phyloP scores from a whole-genome alignment of 768 basidiomycete genomes.

The Tricholoma saponaceum region DNA sequence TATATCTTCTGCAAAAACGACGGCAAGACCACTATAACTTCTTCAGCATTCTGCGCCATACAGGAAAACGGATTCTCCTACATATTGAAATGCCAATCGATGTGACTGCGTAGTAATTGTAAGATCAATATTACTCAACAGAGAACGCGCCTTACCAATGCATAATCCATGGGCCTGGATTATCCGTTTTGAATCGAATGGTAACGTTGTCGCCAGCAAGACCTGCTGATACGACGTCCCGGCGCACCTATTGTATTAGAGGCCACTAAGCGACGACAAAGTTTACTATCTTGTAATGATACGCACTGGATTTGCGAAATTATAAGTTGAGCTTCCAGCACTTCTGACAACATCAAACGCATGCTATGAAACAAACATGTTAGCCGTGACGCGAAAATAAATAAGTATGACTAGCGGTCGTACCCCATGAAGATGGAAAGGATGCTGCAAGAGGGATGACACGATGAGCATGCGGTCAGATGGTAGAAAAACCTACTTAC shows the following conservation, averaged over 20 bases:
- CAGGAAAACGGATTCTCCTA: constrained; percentile 3
- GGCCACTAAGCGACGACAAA: too few relatives aligned
- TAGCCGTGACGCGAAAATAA: not conserved
- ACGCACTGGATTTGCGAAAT: constrained; percentile 44
- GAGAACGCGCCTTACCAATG: constrained; percentile 18
- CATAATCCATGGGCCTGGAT: constrained; percentile 51
- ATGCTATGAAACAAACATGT: constrained; percentile 20
- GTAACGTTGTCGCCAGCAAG: constrained; percentile 31
- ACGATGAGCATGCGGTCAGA: not conserved
- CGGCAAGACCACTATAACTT: constrained; percentile 12
- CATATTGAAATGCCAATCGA: constrained; percentile 34
- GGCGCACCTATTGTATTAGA: constrained; percentile 1
- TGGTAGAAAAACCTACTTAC: constrained; percentile 12
- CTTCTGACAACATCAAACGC: constrained; percentile 32
- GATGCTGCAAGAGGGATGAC: constrained; percentile 25
- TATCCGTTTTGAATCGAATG: constrained; percentile 55
- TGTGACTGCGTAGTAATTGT: constrained; percentile 17
- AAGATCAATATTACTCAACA: not conserved
- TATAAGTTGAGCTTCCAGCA: constrained; percentile 25
- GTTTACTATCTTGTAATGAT: too few relatives aligned
- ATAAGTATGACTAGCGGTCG: constrained; percentile 1
- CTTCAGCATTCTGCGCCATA: not conserved
- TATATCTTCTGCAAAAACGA: constrained; percentile 16
- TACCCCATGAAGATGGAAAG: constrained; percentile 39
- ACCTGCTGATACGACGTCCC: constrained; percentile 45